Percentiles rank a stretch among this genome's conserved stretches.
Conservation (phyloP, 371 early-diverging fungal genomes). For the Haplosporangium sp. region DNA sequence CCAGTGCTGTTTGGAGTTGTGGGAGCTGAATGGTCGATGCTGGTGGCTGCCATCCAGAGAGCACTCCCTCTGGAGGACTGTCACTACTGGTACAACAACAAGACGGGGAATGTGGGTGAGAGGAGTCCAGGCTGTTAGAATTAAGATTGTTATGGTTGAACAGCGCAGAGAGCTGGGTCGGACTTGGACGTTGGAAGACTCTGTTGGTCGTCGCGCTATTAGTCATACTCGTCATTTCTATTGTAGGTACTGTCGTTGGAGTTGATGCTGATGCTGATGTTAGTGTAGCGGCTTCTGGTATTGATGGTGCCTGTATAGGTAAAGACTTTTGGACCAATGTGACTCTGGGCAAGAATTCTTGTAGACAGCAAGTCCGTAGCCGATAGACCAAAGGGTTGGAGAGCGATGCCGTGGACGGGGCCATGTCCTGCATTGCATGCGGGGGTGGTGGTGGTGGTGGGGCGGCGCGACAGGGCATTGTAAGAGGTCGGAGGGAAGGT, state of each 20-base stretch:
- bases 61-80: neutral
- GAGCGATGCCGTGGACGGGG: slow-evolving; percentile 23
- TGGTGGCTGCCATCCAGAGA: slow-evolving; percentile 21
- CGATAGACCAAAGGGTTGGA: slow-evolving; percentile 44
- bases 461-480: slow-evolving; percentile 43
- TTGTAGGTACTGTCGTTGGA: neutral
- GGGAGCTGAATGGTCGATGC: slow-evolving; percentile 25
- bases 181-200: slow-evolving; percentile 9
- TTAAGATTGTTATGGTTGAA: slow-evolving; percentile 2
- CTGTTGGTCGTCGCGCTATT: neutral
- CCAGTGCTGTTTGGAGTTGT: slow-evolving; percentile 26
- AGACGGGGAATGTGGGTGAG: neutral
- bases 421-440: slow-evolving; percentile 28
- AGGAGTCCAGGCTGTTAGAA: neutral
- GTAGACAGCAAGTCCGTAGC: slow-evolving; percentile 39
- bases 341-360: slow-evolving; percentile 36
- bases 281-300: slow-evolving; percentile 1
- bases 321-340: neutral
- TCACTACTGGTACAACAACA: no score
- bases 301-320: slow-evolving; percentile 11
- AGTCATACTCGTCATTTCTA: neutral
- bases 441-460: slow-evolving; percentile 47
- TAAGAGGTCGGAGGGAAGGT: slow-evolving; percentile 1
- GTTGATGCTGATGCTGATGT: neutral
- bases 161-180: slow-evolving; percentile 28